Evolutionary conservation across 371 early-diverging fungal species (phyloP).

Genomic region (Circinella minor): DNA sequence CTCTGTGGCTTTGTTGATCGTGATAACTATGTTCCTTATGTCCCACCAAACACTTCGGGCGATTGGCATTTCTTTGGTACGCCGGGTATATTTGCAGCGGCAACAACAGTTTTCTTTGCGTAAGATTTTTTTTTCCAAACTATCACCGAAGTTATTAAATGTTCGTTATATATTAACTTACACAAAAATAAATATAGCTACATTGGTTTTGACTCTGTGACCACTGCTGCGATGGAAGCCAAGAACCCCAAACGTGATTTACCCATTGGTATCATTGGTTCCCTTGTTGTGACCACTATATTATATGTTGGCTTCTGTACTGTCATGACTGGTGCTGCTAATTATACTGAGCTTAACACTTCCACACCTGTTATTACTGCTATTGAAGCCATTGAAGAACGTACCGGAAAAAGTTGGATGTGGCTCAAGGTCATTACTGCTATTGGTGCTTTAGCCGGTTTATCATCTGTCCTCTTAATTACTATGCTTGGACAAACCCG

Average conservation of each 20-base stretch:
- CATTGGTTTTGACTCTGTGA: slow-evolving; percentile 90
- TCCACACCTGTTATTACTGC: slow-evolving; percentile 74
- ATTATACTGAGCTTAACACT: slow-evolving; percentile 55
- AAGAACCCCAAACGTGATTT: slow-evolving; percentile 82
- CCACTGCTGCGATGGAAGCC: slow-evolving; percentile 88
- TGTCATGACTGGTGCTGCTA: slow-evolving; percentile 77
- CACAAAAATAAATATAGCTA: slow-evolving; percentile 44
- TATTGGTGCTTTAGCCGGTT: slow-evolving; percentile 79
- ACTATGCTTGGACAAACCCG: slow-evolving; percentile 84
- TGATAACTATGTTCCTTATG: slow-evolving; percentile 78
- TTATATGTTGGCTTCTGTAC: slow-evolving; percentile 78
- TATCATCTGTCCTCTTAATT: slow-evolving; percentile 80
- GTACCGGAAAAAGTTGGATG: slow-evolving; percentile 50
- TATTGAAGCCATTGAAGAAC: slow-evolving; percentile 41
- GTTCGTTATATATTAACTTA: not conserved
- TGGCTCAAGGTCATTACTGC: slow-evolving; percentile 79
- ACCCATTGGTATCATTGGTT: slow-evolving; percentile 87
- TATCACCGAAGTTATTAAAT: not conserved
- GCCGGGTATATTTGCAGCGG: slow-evolving; percentile 75
- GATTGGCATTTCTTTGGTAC: slow-evolving; percentile 68
- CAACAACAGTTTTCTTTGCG: slow-evolving; percentile 82
- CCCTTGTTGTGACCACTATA: slow-evolving; percentile 75
- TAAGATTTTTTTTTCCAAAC: not conserved
- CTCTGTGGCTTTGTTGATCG: slow-evolving; percentile 65
- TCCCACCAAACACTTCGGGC: slow-evolving; percentile 64